These are phyloP conservation scores for Colletotrichum orchidophilum DNA, from an alignment of 2,329 filamentous ascomycete species.

Conservation along the genomic window DNA sequence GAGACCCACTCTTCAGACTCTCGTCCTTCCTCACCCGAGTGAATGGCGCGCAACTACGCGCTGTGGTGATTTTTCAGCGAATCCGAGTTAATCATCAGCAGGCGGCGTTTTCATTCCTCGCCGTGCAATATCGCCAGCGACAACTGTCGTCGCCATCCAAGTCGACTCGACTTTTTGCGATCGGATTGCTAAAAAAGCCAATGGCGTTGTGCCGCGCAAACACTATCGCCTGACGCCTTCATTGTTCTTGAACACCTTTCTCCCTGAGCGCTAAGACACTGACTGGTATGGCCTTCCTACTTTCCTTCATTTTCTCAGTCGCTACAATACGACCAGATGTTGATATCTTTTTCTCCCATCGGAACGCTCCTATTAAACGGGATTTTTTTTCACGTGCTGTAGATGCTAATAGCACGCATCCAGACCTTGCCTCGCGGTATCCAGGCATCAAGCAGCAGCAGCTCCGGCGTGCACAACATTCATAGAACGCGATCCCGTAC, in stretches of 20 bases:
- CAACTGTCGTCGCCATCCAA: constrained; percentile 1
- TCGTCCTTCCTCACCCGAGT: constrained; percentile 22
- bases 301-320: background rate
- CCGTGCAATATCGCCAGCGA: constrained; percentile 10
- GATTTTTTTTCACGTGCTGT: background rate
- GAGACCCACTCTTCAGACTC: constrained; percentile 34
- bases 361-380: background rate
- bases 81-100: constrained; percentile 17
- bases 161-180: background rate
- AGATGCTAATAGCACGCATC: background rate
- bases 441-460: constrained; percentile 7
- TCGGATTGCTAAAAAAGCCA: constrained; percentile 9
- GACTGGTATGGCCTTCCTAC: constrained; percentile 21
- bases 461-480: constrained; percentile 10
- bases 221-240: constrained; percentile 20
- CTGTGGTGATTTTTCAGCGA: constrained; percentile 32
- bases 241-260: constrained; percentile 25
- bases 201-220: constrained; percentile 14
- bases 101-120: constrained; percentile 2
- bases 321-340: background rate
- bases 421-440: background rate
- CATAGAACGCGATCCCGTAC: constrained; percentile 12
- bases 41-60: constrained; percentile 31
- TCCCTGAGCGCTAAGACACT: constrained; percentile 20
- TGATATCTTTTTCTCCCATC: background rate